Percentiles rank a stretch among this genome's conserved stretches.
Evolutionary conservation across 345 rosid species (phyloP).

Genomic region (Moringa oleifera): DNA sequence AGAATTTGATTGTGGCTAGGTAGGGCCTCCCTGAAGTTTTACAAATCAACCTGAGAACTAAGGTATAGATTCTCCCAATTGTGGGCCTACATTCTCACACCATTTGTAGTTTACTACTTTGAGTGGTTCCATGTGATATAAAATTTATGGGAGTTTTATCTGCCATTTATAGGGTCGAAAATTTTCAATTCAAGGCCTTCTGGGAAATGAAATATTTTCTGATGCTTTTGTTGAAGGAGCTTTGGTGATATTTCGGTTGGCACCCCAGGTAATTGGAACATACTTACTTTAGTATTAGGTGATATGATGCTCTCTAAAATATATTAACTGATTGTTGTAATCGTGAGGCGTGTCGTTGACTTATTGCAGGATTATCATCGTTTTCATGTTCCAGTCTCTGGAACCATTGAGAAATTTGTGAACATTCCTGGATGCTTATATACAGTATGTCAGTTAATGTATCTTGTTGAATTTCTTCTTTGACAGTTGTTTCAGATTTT

Average conservation of each 20-base stretch:
- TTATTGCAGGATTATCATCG: conserved; percentile 80
- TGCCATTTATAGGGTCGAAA: conserved; percentile 52
- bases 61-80: background rate
- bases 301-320: background rate
- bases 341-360: background rate
- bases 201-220: conserved; percentile 57
- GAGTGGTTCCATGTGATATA: background rate
- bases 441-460: conserved; percentile 46
- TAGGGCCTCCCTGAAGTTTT: background rate
- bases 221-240: conserved; percentile 57
- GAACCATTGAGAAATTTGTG: conserved; percentile 54
- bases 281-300: background rate
- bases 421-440: conserved; percentile 72
- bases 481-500: background rate
- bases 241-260: conserved; percentile 83
- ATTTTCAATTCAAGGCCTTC: conserved; percentile 81
- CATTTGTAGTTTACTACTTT: no score
- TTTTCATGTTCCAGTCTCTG: conserved; percentile 83
- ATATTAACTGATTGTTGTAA: background rate
- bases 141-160: no score
- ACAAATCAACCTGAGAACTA: background rate
- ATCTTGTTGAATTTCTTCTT: background rate
- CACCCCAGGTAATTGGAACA: conserved; percentile 64
- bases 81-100: background rate
- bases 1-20: background rate